Evolutionary conservation across 202 grass and related monocot species (phyloP).

Genomic region (Cymbopogon flexuosus): DNA sequence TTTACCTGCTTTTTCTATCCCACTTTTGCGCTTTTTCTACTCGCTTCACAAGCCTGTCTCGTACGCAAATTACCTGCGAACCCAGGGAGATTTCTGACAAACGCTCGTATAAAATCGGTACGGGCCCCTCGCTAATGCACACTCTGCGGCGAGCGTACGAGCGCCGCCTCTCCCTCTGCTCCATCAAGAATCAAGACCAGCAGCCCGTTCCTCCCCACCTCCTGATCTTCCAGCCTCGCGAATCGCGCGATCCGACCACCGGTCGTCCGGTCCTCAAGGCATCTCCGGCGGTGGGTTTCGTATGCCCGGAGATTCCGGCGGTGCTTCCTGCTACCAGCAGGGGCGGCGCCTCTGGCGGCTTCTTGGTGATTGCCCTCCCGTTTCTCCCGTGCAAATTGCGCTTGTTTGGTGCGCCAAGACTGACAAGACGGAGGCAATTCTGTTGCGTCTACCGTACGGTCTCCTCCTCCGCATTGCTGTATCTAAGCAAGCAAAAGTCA

Average conservation of each 20-base stretch:
- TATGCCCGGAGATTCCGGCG: background rate
- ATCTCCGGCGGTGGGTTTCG: background rate
- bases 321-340: background rate
- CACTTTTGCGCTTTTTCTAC: background rate
- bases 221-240: background rate
- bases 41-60: background rate
- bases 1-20: background rate
- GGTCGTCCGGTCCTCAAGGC: background rate
- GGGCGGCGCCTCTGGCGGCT: background rate
- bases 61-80: background rate
- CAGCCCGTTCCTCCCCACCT: background rate
- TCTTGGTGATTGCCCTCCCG: background rate
- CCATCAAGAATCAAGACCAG: background rate
- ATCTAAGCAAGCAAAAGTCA: background rate
- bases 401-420: background rate
- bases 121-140: slow-evolving; percentile 5
- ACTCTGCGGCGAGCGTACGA: background rate
- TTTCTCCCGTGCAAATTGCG: background rate
- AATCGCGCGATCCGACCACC: slow-evolving; percentile 27
- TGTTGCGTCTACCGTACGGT: background rate
- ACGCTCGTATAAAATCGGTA: slow-evolving; percentile 24
- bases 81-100: background rate
- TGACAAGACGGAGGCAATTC: background rate
- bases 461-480: slow-evolving; percentile 2
- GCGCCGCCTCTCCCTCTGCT: background rate